Conservation (phyloP, 805 yeast species). For the Kodamaea jinghongensis region DNA sequence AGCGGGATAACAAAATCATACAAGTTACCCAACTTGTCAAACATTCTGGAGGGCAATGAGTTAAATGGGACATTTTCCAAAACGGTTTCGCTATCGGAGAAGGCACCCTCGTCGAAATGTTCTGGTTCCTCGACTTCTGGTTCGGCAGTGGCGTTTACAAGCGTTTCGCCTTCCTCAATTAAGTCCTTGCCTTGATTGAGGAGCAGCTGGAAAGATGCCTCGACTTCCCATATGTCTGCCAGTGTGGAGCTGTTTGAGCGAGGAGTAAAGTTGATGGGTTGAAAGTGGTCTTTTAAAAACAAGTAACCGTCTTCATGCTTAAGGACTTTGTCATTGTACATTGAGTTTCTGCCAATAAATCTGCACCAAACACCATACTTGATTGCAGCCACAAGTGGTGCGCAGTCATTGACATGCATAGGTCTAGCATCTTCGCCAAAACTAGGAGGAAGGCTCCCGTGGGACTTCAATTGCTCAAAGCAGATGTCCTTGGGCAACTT, state of each 20-base stretch:
- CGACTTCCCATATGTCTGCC: too few relatives aligned
- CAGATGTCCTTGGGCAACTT: constrained; percentile 36
- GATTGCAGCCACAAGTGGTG: constrained; percentile 23
- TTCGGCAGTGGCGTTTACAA: too few relatives aligned
- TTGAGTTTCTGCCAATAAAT: constrained; percentile 37
- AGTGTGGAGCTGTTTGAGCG: too few relatives aligned
- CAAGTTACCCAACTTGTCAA: background rate
- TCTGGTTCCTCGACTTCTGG: too few relatives aligned
- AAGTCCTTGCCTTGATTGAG: background rate
- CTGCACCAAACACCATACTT: constrained; percentile 35
- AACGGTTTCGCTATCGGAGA: too few relatives aligned
- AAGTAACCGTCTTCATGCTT: constrained; percentile 32
- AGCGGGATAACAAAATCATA: constrained; percentile 5
- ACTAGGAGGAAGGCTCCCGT: constrained; percentile 37
- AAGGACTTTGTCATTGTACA: constrained; percentile 30
- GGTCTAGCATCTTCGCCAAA: constrained; percentile 19
- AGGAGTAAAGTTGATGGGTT: too few relatives aligned
- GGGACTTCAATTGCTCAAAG: constrained; percentile 28
- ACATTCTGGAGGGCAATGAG: too few relatives aligned
- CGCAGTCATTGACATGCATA: constrained; percentile 25
- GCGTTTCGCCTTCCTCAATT: constrained; percentile 1
- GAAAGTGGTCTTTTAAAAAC: constrained; percentile 23
- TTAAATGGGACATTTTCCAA: too few relatives aligned
- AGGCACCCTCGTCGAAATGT: too few relatives aligned
- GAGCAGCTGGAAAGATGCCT: background rate